These are phyloP conservation scores for Cornus kousa DNA, from an alignment of 148 eudicot genomes.

Conservation along the genomic window DNA sequence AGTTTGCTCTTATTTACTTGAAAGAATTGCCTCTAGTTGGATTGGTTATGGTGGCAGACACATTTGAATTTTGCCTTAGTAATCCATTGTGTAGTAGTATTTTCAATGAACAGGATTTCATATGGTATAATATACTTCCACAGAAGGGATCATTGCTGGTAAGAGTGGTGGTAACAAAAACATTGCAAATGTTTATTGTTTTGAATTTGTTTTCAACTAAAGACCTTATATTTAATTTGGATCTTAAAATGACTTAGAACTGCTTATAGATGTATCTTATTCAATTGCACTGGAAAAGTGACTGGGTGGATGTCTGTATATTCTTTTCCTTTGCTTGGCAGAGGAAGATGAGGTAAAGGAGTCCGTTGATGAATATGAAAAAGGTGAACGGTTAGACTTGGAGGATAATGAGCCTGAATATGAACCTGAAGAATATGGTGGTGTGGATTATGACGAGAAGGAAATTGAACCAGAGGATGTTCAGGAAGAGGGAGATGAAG, in stretches of 20 bases:
- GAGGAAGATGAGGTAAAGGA: slow-evolving; percentile 81
- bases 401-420: slow-evolving; percentile 97
- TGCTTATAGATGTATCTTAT: not conserved
- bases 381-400: slow-evolving; percentile 83
- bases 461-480: slow-evolving; percentile 64
- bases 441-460: slow-evolving; percentile 84
- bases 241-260: slow-evolving; percentile 1
- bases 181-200: slow-evolving; percentile 1
- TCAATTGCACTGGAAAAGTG: slow-evolving; percentile 7
- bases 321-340: slow-evolving; percentile 55
- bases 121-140: not conserved
- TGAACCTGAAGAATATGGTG: slow-evolving; percentile 89
- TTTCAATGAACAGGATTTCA: not conserved
- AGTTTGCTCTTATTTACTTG: not conserved
- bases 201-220: not conserved
- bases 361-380: slow-evolving; percentile 77
- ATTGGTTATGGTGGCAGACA: not conserved
- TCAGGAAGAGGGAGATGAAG: slow-evolving; percentile 68
- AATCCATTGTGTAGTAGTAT: not conserved
- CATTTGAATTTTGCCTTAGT: not conserved
- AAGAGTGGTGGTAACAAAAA: not conserved
- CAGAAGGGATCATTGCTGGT: not conserved
- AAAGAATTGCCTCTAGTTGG: not conserved
- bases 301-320: slow-evolving; percentile 39
- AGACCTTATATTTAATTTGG: not conserved